Evolutionary conservation across 805 yeast species (phyloP), one percentile per base, ranked within the genome.

Genomic region (Blastobotrys parvus): DNA sequence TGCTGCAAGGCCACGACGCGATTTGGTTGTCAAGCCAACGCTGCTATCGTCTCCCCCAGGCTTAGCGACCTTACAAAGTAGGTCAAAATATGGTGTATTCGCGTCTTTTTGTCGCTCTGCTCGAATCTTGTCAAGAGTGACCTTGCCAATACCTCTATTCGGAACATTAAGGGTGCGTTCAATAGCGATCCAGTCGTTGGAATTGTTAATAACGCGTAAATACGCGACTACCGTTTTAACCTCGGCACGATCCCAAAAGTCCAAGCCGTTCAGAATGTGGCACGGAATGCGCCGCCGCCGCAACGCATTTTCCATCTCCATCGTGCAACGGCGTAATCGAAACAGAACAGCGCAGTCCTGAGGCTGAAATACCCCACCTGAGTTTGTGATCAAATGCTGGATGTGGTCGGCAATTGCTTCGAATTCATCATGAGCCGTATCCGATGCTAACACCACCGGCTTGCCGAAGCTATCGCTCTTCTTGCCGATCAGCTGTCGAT

Each of bases 201-300:
- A 75, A 21, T 80, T 72, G 3, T 74, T 68, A 3, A 84, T 65
- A 1, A 80, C 76, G 25, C 87, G 70, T 21, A 90, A 56, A 50
- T 79, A 77, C 54, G 81, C 83, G 35, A 87, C 47, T 45, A 84
- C 69, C 0, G 75, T 62, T 18, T 69, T 66, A 13, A 86, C 78
- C 54, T 85, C 95, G 44, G 74, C 75, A 33, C 81, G 61, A 33
- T 82, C 86, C 90, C 94, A 85, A 54, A 87, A 84, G 1, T 87
- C 80, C 35, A 68, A 69, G 0, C 96, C 96, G 41, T 80, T 79
- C 0, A 82, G 68, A 45, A 88, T 71, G 6, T 64, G 62, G 53
- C 84, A 83, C 0, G 92, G 88, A 2, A 88, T 71, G 3, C 72
- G 65, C 2, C 61, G 58, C 38, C 63, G 68, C 1, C 75, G 67